Evolutionary conservation across 2,329 filamentous ascomycete species (phyloP), one percentile per base, ranked within the genome.

Genomic region (Xylaria sp.): DNA sequence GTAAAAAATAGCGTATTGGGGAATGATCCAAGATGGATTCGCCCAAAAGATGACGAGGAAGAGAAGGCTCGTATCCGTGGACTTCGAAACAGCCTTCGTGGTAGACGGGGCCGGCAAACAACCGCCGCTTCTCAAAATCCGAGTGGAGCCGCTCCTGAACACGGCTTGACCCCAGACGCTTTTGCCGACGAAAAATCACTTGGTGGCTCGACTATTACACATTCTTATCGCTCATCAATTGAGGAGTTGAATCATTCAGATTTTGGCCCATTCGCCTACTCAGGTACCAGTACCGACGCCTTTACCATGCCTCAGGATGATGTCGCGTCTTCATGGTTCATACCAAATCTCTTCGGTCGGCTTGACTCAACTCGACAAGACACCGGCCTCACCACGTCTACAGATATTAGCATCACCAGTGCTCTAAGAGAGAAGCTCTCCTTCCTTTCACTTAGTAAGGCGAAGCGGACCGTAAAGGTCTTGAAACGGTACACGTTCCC

Each of bases 1-100:
- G 87, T 85, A 25, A 83, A 89, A 71, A 85, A 86, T 63, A 80
- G 81, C 8, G 83, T 88, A 69, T 82, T 89, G 39, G 87, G 88
- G 71, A 87, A 89, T 69, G 86, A 90, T 46, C 86, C 87, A 36
- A 83, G 87, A 75, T 88, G 87, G 82, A 80, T 89, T 59, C 84
- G 86, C 23, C 86, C 87, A 1, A 83, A 82, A 68, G 83, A 80
- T 43, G 79, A 83, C 12, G 80, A 82, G 20, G 86, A 89, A 61
- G 87, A 88, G 83, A 79, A 79, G 54, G 81, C 82, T 39, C 85
- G 86, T 33, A 81, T 88, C 39, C 71, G 74, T 13, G 78, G 78
- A 9, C 76, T 83, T 15, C 80, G 79, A 62, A 72, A 78, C 25
- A 78, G 81, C 39, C 74, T 80, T 7, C 81, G 80, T 10, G 78